These are phyloP conservation scores for Chalciporus sphaerocephalus DNA, from an alignment of 768 basidiomycete genomes.

Conservation along the genomic window DNA sequence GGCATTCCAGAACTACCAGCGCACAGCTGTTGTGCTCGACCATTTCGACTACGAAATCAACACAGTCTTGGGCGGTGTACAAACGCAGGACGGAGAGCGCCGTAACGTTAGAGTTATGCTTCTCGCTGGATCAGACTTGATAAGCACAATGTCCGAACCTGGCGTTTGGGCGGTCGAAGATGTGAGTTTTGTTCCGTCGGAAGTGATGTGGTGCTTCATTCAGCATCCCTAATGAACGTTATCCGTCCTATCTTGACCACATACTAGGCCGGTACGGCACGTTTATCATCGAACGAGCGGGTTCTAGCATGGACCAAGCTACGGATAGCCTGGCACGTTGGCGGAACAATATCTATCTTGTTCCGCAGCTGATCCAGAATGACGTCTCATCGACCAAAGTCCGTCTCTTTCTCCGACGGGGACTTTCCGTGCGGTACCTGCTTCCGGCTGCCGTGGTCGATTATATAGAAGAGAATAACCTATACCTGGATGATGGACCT, in stretches of 20 bases:
- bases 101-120: conserved; percentile 83
- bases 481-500: conserved; percentile 63
- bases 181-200: conserved; percentile 47
- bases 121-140: conserved; percentile 95
- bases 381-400: conserved; percentile 96
- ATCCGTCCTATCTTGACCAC: conserved; percentile 73
- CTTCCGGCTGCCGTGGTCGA: conserved; percentile 87
- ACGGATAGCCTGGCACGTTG: conserved; percentile 69
- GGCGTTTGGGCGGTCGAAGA: conserved; percentile 96
- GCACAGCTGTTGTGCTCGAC: conserved; percentile 95
- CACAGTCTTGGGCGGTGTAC: conserved; percentile 72
- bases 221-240: conserved; percentile 6
- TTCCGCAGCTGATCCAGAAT: conserved; percentile 93
- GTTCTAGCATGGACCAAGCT: conserved; percentile 85
- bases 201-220: conserved; percentile 7
- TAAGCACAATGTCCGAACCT: conserved; percentile 96
- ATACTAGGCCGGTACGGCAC: conserved; percentile 94
- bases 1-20: conserved; percentile 89
- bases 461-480: conserved; percentile 84
- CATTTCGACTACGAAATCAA: conserved; percentile 97
- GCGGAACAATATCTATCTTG: conserved; percentile 84
- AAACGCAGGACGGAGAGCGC: conserved; percentile 67
- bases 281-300: conserved; percentile 92
- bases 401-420: conserved; percentile 72
- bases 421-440: conserved; percentile 83